Base-by-base conservation (phyloP, 352 stramenopile species). In the Phytopythium oedochilum region DNA sequence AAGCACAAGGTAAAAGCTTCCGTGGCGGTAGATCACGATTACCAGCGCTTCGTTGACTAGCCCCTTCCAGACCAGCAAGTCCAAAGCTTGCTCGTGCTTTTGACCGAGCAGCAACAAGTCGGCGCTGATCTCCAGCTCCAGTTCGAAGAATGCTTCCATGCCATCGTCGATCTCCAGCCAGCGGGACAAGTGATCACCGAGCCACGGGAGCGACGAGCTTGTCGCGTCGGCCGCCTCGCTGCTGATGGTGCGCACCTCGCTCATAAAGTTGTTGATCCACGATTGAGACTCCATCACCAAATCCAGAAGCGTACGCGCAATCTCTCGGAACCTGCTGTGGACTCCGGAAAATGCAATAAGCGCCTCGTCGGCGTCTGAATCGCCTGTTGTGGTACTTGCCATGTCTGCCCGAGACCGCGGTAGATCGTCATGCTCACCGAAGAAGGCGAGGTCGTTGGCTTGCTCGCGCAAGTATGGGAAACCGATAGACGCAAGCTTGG, bases 51-150 rank as follows among this genome's bases (percentile, higher is more conserved):
- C 56, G 35, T 89, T 61, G 3, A 89, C 70, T 18, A 87, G 64
- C 10, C 78, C 75, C 51, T 83, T 83, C 78, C 78, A 87, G 0
- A 87, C 55, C 39, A 89, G 3, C 32, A 89, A 56, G 5, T 75
- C 71, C 3, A 83, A 26, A 0, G 59, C 55, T 15, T 64, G 56
- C 10, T 60, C 32, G 31, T 50, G 34, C 22, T 64, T 54, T 5
- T 57, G 53, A 5, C 47, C 34, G 4, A n/a, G 31, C 5, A 53
- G n/a, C 9, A 53, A 17, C 5, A 18, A n/a, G 31, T 53, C 25
- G n/a, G 7, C 17, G 23, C 8, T 46, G 46, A 3, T 47, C 18
- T 44, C 68, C 0, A 86, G 59, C 38, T 85, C 78, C 5, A 89
- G 61, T 61, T 88, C 78, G 25, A 83, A 89, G 46, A 89, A 87